Conservation (phyloP, 805 yeast genomes). For the Isabelozyma heimii region DNA sequence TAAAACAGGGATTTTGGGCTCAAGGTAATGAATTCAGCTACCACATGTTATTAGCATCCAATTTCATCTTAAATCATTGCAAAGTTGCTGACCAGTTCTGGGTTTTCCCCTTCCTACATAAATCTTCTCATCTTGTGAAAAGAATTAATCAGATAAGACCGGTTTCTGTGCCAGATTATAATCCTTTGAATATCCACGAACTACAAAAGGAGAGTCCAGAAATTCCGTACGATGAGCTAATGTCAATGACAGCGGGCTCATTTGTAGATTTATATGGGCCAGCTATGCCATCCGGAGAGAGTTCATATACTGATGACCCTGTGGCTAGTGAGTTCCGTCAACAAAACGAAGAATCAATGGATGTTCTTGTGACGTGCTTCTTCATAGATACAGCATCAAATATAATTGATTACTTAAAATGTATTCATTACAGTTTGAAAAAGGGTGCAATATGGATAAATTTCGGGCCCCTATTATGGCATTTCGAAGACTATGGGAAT, state of each 20-base stretch:
- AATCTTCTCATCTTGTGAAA: constrained; percentile 42
- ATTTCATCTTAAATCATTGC: constrained; percentile 50
- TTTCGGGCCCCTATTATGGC: constrained; percentile 73
- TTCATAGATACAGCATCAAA: constrained; percentile 66
- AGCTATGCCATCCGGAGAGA: constrained; percentile 27
- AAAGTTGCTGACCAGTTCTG: constrained; percentile 35
- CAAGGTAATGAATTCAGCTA: constrained; percentile 69
- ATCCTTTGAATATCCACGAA: constrained; percentile 35
- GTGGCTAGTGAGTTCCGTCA: constrained; percentile 41
- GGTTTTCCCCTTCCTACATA: constrained; percentile 56
- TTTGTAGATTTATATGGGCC: constrained; percentile 69
- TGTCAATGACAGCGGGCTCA: constrained; percentile 75
- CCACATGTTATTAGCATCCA: constrained; percentile 60
- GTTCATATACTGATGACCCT: constrained; percentile 34
- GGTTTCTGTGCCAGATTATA: constrained; percentile 51
- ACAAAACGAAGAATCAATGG: constrained; percentile 36
- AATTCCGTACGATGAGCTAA: constrained; percentile 46
- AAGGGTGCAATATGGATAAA: constrained; percentile 57
- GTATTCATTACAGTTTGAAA: constrained; percentile 46
- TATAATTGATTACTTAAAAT: constrained; percentile 52
- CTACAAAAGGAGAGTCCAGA: constrained; percentile 31
- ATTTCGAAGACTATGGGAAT: constrained; percentile 53
- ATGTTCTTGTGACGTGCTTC: constrained; percentile 52
- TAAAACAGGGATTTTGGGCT: constrained; percentile 52
- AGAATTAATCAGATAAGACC: constrained; percentile 50